Evolutionary conservation across 495 filamentous ascomycete genomes (phyloP), one percentile per base, ranked within the genome.

Genomic region (Tuber magnatum): DNA sequence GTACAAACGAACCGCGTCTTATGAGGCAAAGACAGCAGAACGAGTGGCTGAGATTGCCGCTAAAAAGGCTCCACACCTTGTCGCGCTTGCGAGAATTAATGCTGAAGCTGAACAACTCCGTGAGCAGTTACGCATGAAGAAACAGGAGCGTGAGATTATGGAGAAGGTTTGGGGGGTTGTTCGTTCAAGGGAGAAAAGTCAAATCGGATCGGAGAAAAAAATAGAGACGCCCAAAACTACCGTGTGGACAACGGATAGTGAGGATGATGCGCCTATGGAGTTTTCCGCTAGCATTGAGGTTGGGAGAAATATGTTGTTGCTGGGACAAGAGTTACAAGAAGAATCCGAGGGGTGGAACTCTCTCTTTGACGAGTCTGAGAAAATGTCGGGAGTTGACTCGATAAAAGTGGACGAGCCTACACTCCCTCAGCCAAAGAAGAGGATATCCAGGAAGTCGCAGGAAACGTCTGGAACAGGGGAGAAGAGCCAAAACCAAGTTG

Each of bases 71-170:
- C 56, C 56, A 65, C 56, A 65, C 35, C 56, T 65, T 65, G 56
- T 65, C 28, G 28, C 56, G 35, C 56, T 65, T 35, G 56, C 56
- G 14, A 65, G 56, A 35, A 65, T 65, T 8, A 35, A 65, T 35
- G 56, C 56, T 35, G 56, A 65, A 35, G 32, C 56, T 4, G 56
- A 65, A 65, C 12, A 35, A 32, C 56, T 65, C 56, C 56, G 56
- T 20, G 56, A 65, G 56, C 28, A 65, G 56, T 65, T 65, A 32
- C 56, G 56, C 56, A 12, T 65, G 56, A 65, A 65, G 56, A 65
- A 65, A 65, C 56, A 35, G 12, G 56, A 65, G 28, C 56, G 56
- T 20, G 56, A 65, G 56, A 0, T 65, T 65, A 65, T 65, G 56
- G 56, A 65, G 56, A 32, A 5, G 56, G 28, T 65, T 65, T 65